Evolutionary conservation across 305 asterid genomes (phyloP).

Genomic region (Rubia balearica): DNA sequence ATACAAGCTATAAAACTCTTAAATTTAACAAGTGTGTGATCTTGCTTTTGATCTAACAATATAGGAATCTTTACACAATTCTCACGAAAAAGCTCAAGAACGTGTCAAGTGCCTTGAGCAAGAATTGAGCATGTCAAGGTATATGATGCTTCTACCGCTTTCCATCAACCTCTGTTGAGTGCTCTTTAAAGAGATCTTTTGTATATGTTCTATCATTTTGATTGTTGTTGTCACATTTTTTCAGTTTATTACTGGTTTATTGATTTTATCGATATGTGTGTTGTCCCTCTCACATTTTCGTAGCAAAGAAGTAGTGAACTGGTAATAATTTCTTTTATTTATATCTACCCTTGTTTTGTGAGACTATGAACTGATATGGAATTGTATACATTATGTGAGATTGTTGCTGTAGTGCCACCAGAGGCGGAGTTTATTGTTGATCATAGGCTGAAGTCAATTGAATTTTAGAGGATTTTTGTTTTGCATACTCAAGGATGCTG

Average conservation of each 20-base stretch:
- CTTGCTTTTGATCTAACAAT: slow-evolving; percentile 10
- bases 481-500: background rate
- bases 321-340: background rate
- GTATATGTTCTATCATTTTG: background rate
- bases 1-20: background rate
- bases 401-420: background rate
- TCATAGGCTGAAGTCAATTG: background rate
- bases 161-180: too few relatives aligned
- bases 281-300: background rate
- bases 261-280: background rate
- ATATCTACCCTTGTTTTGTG: background rate
- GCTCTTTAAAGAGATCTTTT: background rate
- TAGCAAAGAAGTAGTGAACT: background rate
- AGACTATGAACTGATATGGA: background rate
- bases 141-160: slow-evolving; percentile 1
- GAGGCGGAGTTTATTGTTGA: background rate
- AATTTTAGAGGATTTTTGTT: background rate
- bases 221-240: background rate
- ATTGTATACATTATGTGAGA: background rate
- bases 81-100: slow-evolving; percentile 43
- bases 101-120: slow-evolving; percentile 70
- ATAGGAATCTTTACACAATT: slow-evolving; percentile 46
- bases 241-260: background rate
- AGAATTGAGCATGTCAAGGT: slow-evolving; percentile 59
- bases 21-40: background rate